phyloP scores from a whole-genome alignment of 805 yeast genomes.

The Lachancea quebecensis region DNA sequence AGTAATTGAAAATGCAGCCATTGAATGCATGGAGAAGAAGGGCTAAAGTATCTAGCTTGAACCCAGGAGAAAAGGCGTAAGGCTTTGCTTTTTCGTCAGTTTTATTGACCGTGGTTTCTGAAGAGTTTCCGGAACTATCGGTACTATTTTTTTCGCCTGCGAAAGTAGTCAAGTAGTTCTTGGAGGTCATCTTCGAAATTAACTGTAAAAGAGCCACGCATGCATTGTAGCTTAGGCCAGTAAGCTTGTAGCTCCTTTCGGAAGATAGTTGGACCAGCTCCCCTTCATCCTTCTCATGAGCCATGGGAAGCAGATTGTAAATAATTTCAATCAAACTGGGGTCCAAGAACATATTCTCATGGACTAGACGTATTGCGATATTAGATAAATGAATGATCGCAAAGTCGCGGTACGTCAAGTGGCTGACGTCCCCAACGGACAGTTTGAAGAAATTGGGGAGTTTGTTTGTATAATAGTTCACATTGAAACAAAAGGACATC shows the following conservation, averaged over 20 bases:
- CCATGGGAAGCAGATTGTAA: slow-evolving; percentile 51
- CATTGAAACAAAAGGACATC: slow-evolving; percentile 41
- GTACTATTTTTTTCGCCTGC: slow-evolving; percentile 1
- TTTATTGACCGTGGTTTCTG: neutral
- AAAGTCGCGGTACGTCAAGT: slow-evolving; percentile 56
- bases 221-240: slow-evolving; percentile 49
- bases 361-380: slow-evolving; percentile 34
- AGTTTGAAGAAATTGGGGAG: slow-evolving; percentile 49
- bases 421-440: slow-evolving; percentile 32
- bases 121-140: neutral
- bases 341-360: slow-evolving; percentile 26
- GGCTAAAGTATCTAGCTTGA: slow-evolving; percentile 52
- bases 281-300: slow-evolving; percentile 14
- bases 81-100: slow-evolving; percentile 7
- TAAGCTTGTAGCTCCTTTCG: slow-evolving; percentile 27
- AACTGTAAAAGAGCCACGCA: slow-evolving; percentile 40
- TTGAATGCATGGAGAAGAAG: slow-evolving; percentile 51
- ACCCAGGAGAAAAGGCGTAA: slow-evolving; percentile 23
- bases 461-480: slow-evolving; percentile 37
- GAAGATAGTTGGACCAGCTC: slow-evolving; percentile 22
- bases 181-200: slow-evolving; percentile 26
- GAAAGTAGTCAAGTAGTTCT: slow-evolving; percentile 22
- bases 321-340: slow-evolving; percentile 52
- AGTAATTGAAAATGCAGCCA: slow-evolving; percentile 44
- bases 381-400: slow-evolving; percentile 46